Evolutionary conservation across 2,329 filamentous ascomycete species (phyloP).

Genomic region (Cercospora zeae-maydis): DNA sequence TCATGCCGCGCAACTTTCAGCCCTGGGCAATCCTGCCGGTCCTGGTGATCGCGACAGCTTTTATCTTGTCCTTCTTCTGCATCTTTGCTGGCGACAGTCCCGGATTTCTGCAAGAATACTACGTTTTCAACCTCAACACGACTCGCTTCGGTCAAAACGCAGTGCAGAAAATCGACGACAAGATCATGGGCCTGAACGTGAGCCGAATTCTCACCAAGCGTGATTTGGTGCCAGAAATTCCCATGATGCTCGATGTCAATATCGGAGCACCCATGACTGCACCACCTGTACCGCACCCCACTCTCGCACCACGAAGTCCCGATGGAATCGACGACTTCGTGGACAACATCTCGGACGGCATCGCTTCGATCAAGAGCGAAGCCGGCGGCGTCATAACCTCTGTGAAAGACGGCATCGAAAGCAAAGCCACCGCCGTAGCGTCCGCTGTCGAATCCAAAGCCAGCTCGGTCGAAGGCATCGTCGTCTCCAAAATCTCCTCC

Average conservation of each 20-base stretch:
- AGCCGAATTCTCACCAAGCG: slow-evolving; percentile 23
- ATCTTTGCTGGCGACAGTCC: slow-evolving; percentile 59
- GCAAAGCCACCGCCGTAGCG: slow-evolving; percentile 23
- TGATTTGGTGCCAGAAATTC: slow-evolving; percentile 8
- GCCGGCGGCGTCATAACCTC: slow-evolving; percentile 24
- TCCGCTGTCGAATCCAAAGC: slow-evolving; percentile 22
- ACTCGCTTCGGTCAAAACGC: slow-evolving; percentile 50
- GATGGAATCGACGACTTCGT: slow-evolving; percentile 29
- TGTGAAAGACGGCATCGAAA: slow-evolving; percentile 24
- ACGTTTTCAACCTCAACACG: slow-evolving; percentile 58
- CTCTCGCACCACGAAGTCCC: slow-evolving; percentile 21
- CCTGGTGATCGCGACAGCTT: slow-evolving; percentile 49
- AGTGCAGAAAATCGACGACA: slow-evolving; percentile 31
- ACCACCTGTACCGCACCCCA: slow-evolving; percentile 22
- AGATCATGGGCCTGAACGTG: slow-evolving; percentile 26
- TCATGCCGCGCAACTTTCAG: slow-evolving; percentile 17
- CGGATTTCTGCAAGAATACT: slow-evolving; percentile 54
- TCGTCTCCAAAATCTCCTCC: slow-evolving; percentile 22
- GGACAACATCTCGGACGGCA: slow-evolving; percentile 22
- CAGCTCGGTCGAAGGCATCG: slow-evolving; percentile 21
- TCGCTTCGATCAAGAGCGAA: slow-evolving; percentile 20
- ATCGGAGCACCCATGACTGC: slow-evolving; percentile 9
- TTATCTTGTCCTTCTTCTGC: slow-evolving; percentile 58
- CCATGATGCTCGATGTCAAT: slow-evolving; percentile 10
- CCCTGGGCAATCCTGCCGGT: slow-evolving; percentile 27